A percentile compares a stretch with the other conserved stretches of the same genome.
Evolutionary conservation across 345 rosid genomes (phyloP).

Genomic region (Gossypium longicalyx): DNA sequence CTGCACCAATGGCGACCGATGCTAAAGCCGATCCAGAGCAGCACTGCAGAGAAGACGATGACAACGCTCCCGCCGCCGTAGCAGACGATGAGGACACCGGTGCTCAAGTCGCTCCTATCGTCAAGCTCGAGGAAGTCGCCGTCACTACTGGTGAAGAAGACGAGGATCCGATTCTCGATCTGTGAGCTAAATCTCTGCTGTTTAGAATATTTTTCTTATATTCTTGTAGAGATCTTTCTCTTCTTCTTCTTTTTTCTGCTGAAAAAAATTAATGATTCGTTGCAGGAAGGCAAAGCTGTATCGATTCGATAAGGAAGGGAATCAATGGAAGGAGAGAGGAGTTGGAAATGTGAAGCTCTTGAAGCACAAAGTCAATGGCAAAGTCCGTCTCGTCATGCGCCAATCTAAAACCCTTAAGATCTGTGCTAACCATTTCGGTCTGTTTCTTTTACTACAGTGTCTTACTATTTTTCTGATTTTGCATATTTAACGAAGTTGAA

Average conservation of each 20-base stretch:
- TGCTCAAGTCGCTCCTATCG: conserved; percentile 62
- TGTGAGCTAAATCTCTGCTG: conserved; percentile 23
- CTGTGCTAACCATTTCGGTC: conserved; percentile 72
- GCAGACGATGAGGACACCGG: conserved; percentile 73
- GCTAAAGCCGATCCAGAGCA: conserved; percentile 29
- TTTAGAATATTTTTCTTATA: background rate
- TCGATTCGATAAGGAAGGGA: conserved; percentile 64
- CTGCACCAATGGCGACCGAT: conserved; percentile 34
- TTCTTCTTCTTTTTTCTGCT: background rate
- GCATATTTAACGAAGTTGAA: background rate
- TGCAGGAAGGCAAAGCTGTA: conserved; percentile 61
- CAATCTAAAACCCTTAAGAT: conserved; percentile 32
- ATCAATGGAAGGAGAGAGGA: conserved; percentile 77
- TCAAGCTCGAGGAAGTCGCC: conserved; percentile 61
- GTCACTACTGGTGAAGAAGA: conserved; percentile 63
- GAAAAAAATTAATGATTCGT: background rate
- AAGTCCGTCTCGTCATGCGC: conserved; percentile 19
- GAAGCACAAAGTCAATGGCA: conserved; percentile 53
- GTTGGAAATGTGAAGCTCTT: conserved; percentile 48
- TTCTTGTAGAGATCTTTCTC: background rate
- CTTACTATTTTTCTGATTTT: background rate
- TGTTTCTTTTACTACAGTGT: background rate
- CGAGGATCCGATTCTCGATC: conserved; percentile 59
- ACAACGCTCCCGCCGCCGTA: conserved; percentile 37
- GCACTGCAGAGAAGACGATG: conserved; percentile 44